Conservation (phyloP, 768 basidiomycete genomes). For the Multifurca ochricompacta region DNA sequence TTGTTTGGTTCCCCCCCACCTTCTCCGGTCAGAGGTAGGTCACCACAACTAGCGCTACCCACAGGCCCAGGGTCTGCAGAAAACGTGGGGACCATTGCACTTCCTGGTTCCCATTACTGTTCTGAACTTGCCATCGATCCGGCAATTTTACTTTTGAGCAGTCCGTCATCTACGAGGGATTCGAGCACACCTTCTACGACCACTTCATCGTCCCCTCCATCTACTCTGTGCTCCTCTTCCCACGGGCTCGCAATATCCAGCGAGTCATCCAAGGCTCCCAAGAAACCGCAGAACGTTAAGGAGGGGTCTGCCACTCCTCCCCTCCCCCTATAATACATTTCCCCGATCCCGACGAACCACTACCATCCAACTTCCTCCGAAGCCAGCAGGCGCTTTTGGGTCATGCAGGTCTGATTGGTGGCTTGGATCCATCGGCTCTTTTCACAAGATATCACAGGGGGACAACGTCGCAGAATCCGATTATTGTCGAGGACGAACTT, state of each 20-base stretch:
- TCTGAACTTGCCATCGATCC: conserved; percentile 80
- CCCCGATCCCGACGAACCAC: conserved; percentile 53
- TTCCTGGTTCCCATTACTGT: conserved; percentile 87
- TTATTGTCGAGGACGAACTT: conserved; percentile 57
- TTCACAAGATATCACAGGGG: conserved; percentile 40
- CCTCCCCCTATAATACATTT: conserved; percentile 50
- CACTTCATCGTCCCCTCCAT: conserved; percentile 3
- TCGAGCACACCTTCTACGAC: conserved; percentile 29
- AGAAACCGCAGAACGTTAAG: conserved; percentile 28
- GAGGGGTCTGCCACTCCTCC: conserved; percentile 37
- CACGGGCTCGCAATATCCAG: conserved; percentile 17
- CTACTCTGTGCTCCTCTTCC: conserved; percentile 15
- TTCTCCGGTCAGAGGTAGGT: conserved; percentile 45
- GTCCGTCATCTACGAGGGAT: conserved; percentile 28
- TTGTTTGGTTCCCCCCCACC: conserved; percentile 79
- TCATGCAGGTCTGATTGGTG: conserved; percentile 60
- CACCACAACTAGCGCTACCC: conserved; percentile 56
- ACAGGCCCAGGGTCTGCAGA: conserved; percentile 44
- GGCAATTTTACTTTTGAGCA: conserved; percentile 57
- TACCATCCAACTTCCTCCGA: conserved; percentile 63
- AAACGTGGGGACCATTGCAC: conserved; percentile 98
- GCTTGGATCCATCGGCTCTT: conserved; percentile 51
- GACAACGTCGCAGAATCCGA: conserved; percentile 52
- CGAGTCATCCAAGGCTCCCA: conserved; percentile 16
- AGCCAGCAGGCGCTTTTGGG: conserved; percentile 68